Evolutionary conservation across 345 rosid genomes (phyloP).

Genomic region (Eucalyptus regnans): DNA sequence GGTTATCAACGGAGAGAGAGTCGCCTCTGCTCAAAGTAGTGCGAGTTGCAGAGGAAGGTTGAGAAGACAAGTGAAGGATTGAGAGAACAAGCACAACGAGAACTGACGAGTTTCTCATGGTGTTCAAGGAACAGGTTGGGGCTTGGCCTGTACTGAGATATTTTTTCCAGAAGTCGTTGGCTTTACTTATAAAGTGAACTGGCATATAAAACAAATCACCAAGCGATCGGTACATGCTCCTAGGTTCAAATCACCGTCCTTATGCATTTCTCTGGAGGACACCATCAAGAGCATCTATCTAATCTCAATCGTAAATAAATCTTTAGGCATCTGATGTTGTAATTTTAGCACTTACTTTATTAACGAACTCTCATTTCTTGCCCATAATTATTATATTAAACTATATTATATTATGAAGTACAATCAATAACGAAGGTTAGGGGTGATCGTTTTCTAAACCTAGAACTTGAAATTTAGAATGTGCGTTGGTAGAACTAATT

Average conservation of each 20-base stretch:
- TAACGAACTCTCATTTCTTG: not conserved
- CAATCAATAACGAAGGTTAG: not conserved
- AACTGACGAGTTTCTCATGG: not conserved
- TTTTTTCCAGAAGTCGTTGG: not conserved
- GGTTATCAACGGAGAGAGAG: not conserved
- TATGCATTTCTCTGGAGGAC: not conserved
- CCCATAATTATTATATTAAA: not conserved
- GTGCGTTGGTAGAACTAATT: fast-evolving
- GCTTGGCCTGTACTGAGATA: not conserved
- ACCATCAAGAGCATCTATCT: not conserved
- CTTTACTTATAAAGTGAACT: not conserved
- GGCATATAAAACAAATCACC: not conserved
- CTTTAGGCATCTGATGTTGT: not conserved
- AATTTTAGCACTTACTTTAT: not conserved
- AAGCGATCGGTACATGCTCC: not conserved
- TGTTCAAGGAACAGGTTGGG: not conserved
- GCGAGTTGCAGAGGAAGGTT: not conserved
- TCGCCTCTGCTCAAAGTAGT: not conserved
- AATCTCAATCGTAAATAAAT: not conserved
- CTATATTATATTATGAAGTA: not conserved
- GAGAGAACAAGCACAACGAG: not conserved
- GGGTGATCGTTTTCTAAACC: no score
- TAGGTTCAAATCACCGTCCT: not conserved
- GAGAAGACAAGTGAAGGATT: not conserved
- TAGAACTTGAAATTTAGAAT: fast-evolving